Conservation (phyloP, 306 rosid species). For the Quercus rubra region DNA sequence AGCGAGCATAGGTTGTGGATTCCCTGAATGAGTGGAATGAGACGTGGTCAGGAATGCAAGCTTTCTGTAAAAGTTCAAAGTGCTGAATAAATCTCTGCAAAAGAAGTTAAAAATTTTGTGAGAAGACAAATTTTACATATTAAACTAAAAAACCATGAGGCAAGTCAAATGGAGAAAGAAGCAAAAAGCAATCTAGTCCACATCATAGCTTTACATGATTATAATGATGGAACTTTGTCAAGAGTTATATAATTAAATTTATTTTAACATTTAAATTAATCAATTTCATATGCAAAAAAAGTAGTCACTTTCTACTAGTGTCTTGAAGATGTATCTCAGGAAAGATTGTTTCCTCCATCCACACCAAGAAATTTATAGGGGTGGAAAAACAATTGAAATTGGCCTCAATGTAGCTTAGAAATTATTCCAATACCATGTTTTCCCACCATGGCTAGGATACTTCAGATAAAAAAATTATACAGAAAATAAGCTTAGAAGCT, state of each 20-base stretch:
- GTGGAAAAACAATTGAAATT: neutral
- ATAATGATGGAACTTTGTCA: neutral
- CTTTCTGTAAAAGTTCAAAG: constrained; percentile 87
- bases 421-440: neutral
- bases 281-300: neutral
- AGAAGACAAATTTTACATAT: constrained; percentile 8
- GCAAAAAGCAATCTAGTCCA: neutral
- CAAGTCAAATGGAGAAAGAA: neutral
- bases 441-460: neutral
- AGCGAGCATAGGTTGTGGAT: constrained; percentile 44
- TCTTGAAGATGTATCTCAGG: neutral
- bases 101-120: constrained; percentile 1
- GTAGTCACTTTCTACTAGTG: neutral
- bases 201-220: neutral
- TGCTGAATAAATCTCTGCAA: constrained; percentile 87
- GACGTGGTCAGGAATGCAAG: constrained; percentile 74
- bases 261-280: neutral
- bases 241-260: neutral
- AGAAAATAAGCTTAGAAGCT: neutral
- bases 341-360: neutral
- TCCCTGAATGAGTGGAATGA: constrained; percentile 59
- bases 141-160: neutral
- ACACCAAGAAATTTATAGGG: neutral
- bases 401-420: neutral
- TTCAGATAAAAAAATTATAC: neutral